Evolutionary conservation across 108 stramenopile species (phyloP).

Genomic region (Seminavis robusta): DNA sequence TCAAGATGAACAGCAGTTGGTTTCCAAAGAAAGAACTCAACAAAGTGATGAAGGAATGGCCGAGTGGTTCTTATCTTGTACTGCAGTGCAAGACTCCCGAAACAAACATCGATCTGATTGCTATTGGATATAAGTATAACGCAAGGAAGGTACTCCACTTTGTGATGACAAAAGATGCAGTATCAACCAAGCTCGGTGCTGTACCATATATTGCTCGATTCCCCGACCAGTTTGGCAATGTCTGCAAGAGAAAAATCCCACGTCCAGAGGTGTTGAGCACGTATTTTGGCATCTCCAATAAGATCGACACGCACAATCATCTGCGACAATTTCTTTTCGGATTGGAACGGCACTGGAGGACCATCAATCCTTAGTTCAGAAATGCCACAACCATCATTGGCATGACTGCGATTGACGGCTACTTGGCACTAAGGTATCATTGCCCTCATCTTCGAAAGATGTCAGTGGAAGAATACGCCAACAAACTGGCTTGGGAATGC

Average conservation of each 20-base stretch:
- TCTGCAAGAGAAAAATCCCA: too few relatives aligned
- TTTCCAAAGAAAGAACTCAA: background rate
- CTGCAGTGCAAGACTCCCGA: constrained; percentile 6
- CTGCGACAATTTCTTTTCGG: constrained; percentile 9
- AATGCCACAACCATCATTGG: constrained; percentile 21
- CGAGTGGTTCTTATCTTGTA: constrained; percentile 14
- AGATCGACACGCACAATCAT: constrained; percentile 29
- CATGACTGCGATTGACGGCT: constrained; percentile 22
- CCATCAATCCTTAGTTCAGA: constrained; percentile 17
- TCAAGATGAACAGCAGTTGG: too few relatives aligned
- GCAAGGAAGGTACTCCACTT: background rate
- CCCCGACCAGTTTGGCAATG: too few relatives aligned
- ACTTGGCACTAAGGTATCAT: background rate
- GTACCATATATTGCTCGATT: too few relatives aligned
- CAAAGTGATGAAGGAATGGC: constrained; percentile 2
- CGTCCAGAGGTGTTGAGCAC: background rate
- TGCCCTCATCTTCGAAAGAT: too few relatives aligned
- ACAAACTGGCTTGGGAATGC: background rate
- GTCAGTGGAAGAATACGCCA: too few relatives aligned
- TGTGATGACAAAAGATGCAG: background rate
- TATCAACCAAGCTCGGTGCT: constrained; percentile 4
- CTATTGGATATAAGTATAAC: constrained; percentile 18
- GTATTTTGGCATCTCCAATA: background rate
- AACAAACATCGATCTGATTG: constrained; percentile 6
- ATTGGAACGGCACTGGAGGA: constrained; percentile 22